Evolutionary conservation across 2,329 filamentous ascomycete genomes (phyloP), one percentile per base, ranked within the genome.

Genomic region (Alternaria angustiovoidea): DNA sequence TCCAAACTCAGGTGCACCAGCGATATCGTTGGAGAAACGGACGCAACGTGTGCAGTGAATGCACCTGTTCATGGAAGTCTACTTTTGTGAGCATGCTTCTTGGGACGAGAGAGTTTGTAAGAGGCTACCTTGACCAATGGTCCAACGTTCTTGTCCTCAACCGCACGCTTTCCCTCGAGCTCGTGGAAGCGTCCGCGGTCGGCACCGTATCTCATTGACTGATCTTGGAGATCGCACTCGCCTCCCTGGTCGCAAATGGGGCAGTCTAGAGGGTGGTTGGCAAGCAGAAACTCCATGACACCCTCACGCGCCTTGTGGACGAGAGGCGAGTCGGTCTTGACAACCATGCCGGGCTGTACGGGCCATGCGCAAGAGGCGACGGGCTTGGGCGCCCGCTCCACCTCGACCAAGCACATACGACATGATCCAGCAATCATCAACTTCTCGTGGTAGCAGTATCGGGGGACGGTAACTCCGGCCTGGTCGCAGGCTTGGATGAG

Each of bases 381-480:
- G 62, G 95, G 95, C 84, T 99, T 99, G 61, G 95, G 95, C 62
- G 93, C 92, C 81, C 89, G 89, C 84, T 98, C 95, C 70, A 99
- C 95, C 85, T 99, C 95, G 77, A 99, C 95, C 77, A 99, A 84
- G 83, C 95, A 99, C 95, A 99, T 99, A 84, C 95, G 93, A 83
- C 95, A 99, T 83, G 98, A 99, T 82, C 95, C 95, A 76, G 95
- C 95, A 86, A 99, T 97, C 90, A 96, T 93, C 72, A 99, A 87
- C 84, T 99, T 98, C 91, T 98, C 94, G 87, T 97, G 94, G 83
- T 98, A 98, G 84, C 94, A 98, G 83, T 97, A 97, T 92, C 94
- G 93, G 72, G 94, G 94, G 76, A 98, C 86, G 64, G 91, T 95
- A 69, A 86, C 87, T 77, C 95, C 95, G 68, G 94, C 95, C 85